Conservation (phyloP, 1,284 basidiomycete genomes). For the Coniophora puteana region DNA sequence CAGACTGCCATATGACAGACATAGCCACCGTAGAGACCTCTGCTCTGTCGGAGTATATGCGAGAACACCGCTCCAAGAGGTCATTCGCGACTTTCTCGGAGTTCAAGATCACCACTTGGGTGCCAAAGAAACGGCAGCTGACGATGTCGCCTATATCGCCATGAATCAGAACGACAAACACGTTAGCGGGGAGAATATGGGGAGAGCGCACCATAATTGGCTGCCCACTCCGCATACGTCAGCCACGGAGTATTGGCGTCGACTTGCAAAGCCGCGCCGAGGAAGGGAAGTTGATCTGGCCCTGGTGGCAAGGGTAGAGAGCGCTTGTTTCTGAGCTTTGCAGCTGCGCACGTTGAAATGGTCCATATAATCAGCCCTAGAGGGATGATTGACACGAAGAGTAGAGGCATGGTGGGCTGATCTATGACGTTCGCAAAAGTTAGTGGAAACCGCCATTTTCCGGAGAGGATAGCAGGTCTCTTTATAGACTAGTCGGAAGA, state of each 20-base stretch:
- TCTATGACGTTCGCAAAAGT: too few species aligned
- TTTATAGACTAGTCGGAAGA: too few species aligned
- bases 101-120: neutral
- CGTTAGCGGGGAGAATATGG: neutral
- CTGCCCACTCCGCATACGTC: neutral
- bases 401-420: too few species aligned
- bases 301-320: slow-evolving; percentile 1
- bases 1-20: neutral
- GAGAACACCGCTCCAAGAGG: neutral
- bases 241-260: neutral
- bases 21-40: neutral
- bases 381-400: too few species aligned
- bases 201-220: neutral
- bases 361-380: too few species aligned
- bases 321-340: too few species aligned
- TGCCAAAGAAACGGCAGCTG: neutral
- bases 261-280: neutral
- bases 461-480: too few species aligned
- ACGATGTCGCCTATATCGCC: neutral
- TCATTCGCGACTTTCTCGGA: slow-evolving; percentile 1
- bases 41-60: neutral
- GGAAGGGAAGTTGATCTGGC: neutral
- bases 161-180: too few species aligned
- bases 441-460: too few species aligned
- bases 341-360: too few species aligned